Percentiles rank a stretch among this genome's conserved stretches.
These are phyloP conservation scores for Geranium incanum DNA, from an alignment of 441 rosid genomes.

Conservation along the genomic window DNA sequence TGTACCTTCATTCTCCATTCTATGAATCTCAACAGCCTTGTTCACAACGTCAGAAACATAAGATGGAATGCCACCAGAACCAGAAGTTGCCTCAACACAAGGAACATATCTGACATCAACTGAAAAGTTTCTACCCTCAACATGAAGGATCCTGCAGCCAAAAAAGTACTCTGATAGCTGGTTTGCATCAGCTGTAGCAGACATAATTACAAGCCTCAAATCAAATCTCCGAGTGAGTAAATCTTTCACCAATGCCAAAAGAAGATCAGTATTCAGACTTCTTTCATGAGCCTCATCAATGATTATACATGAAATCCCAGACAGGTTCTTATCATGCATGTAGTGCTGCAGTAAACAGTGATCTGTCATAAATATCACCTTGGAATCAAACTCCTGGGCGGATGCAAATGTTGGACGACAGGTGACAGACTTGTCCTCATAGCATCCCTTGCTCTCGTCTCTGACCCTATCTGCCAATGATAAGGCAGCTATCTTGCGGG, in stretches of 20 bases:
- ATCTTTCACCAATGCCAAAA: slow-evolving; percentile 59
- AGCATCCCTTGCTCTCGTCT: slow-evolving; percentile 68
- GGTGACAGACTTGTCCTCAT: slow-evolving; percentile 37
- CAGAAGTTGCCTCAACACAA: slow-evolving; percentile 32
- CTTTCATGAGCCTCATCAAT: slow-evolving; percentile 96
- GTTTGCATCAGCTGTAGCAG: slow-evolving; percentile 80
- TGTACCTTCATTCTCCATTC: slow-evolving; percentile 58
- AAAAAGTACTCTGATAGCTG: slow-evolving; percentile 72
- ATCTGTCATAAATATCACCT: slow-evolving; percentile 73
- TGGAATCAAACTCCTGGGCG: slow-evolving; percentile 44
- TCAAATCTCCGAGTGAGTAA: slow-evolving; percentile 50
- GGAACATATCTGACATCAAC: slow-evolving; percentile 69
- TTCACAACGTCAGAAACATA: slow-evolving; percentile 58
- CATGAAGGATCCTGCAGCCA: slow-evolving; percentile 47
- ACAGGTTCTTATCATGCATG: slow-evolving; percentile 55
- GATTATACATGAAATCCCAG: slow-evolving; percentile 72
- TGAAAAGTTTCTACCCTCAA: slow-evolving; percentile 67
- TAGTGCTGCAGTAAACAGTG: slow-evolving; percentile 72
- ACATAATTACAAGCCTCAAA: slow-evolving; percentile 80
- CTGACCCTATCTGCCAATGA: slow-evolving; percentile 63
- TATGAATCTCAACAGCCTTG: slow-evolving; percentile 51
- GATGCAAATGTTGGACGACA: slow-evolving; percentile 61
- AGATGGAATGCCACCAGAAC: slow-evolving; percentile 38
- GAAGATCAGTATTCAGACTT: slow-evolving; percentile 82
- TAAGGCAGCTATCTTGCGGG: slow-evolving; percentile 79